Conservation (phyloP, 495 filamentous ascomycete species). For the Aspergillus nidulans region DNA sequence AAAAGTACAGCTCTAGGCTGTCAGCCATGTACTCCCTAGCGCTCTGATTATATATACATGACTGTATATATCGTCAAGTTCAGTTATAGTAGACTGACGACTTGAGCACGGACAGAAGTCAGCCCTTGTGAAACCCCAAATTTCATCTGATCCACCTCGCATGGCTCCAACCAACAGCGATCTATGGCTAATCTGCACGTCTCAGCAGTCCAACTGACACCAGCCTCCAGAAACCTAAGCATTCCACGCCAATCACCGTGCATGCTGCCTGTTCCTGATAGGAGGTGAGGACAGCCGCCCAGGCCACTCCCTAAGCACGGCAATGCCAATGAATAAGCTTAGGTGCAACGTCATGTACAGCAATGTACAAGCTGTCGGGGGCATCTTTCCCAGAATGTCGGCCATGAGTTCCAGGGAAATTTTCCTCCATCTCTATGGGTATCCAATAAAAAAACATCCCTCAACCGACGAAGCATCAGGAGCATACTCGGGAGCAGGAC, state of each 20-base stretch:
- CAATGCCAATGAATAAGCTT: conserved; percentile 27
- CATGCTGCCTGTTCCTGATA: conserved; percentile 22
- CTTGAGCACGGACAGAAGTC: conserved; percentile 37
- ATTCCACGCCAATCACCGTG: conserved; percentile 19
- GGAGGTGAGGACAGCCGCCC: conserved; percentile 5
- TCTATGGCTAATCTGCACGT: conserved; percentile 2
- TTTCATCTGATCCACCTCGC: conserved; percentile 41
- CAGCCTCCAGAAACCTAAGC: conserved; percentile 20
- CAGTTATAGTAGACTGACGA: conserved; percentile 34
- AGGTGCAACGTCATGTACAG: conserved; percentile 32
- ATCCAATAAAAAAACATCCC: conserved; percentile 14
- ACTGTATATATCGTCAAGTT: conserved; percentile 11
- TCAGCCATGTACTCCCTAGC: conserved; percentile 1
- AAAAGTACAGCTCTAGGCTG: conserved; percentile 2
- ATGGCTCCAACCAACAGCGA: conserved; percentile 21
- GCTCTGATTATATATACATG: conserved; percentile 15
- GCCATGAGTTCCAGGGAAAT: conserved; percentile 6
- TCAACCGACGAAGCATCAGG: conserved; percentile 1
- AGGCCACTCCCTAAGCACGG: not conserved
- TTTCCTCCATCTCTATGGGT: conserved; percentile 16
- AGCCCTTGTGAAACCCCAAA: conserved; percentile 45
- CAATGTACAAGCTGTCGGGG: conserved; percentile 8
- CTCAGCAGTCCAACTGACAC: conserved; percentile 21
- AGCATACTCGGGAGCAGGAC: conserved; percentile 19
- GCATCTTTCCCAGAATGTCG: conserved; percentile 1